Percentiles rank a stretch among this genome's conserved stretches.
phyloP scores from a whole-genome alignment of 1,284 basidiomycete species.

The Mixia osmundae region DNA sequence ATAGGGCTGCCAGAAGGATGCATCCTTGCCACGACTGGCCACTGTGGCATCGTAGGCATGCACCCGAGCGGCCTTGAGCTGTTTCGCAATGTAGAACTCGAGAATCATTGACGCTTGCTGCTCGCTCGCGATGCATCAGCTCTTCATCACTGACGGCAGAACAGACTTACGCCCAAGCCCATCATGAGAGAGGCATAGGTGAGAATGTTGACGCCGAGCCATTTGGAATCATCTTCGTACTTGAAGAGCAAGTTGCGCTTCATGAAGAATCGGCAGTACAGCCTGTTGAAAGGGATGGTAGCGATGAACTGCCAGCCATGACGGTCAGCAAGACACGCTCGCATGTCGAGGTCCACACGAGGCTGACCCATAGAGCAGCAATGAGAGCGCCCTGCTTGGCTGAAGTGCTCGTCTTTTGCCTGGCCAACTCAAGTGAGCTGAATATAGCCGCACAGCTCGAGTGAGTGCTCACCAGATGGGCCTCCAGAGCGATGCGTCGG shows the following conservation, averaged over 20 bases:
- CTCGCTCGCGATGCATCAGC: constrained; percentile 8
- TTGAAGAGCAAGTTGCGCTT: constrained; percentile 13
- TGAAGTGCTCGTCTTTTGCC: constrained; percentile 3
- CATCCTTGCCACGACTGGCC: constrained; percentile 13
- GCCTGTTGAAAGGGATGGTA: constrained; percentile 4
- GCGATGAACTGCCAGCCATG: not conserved
- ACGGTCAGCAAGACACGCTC: no score
- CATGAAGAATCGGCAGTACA: constrained; percentile 14
- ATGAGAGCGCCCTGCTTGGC: constrained; percentile 3
- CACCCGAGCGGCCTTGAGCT: constrained; percentile 10
- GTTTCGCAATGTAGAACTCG: constrained; percentile 12
- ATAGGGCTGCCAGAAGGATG: constrained; percentile 17
- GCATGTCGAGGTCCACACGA: not conserved
- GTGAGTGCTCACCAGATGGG: constrained; percentile 13
- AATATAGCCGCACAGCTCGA: not conserved
- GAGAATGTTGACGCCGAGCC: constrained; percentile 5
- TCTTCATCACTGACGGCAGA: constrained; percentile 4
- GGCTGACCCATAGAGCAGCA: constrained; percentile 6
- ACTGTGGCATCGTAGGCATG: constrained; percentile 17
- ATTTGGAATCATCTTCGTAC: constrained; percentile 8
- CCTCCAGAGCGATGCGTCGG: constrained; percentile 10
- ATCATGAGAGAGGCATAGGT: constrained; percentile 9
- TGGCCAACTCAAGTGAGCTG: not conserved
- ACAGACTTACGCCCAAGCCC: constrained; percentile 1
- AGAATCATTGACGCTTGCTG: constrained; percentile 12